A percentile compares a stretch with the other conserved stretches of the same genome.
These are phyloP conservation scores for Quercus berberidifolia DNA, from an alignment of 306 rosid genomes.

Conservation along the genomic window DNA sequence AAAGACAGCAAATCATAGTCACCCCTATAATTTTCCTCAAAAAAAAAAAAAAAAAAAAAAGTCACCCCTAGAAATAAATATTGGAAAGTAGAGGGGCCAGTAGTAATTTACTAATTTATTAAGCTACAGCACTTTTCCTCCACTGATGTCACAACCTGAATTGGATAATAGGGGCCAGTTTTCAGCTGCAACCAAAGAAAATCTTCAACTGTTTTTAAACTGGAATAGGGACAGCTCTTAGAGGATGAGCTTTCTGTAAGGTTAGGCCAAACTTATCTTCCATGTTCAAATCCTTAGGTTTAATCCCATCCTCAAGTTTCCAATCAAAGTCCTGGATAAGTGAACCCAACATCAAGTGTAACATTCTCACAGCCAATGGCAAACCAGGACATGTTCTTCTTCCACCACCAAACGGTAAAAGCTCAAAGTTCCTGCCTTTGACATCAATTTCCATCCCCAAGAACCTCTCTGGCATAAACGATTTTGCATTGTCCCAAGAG, in stretches of 20 bases:
- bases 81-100: no score
- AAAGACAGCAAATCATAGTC: no score
- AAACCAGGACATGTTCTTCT: constrained; percentile 47
- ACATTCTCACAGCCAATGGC: constrained; percentile 40
- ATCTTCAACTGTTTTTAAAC: not conserved
- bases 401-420: constrained; percentile 53
- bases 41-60: no score
- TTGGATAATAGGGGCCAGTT: no score
- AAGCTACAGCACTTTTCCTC: no score
- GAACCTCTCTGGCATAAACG: constrained; percentile 55
- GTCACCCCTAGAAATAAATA: no score
- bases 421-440: constrained; percentile 39
- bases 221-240: constrained; percentile 33
- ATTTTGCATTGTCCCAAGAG: no score
- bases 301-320: constrained; percentile 39
- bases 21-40: no score
- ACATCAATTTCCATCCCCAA: constrained; percentile 38
- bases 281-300: constrained; percentile 37
- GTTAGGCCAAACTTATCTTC: constrained; percentile 51
- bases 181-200: no score
- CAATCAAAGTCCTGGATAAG: constrained; percentile 50
- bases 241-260: constrained; percentile 35
- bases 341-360: constrained; percentile 46
- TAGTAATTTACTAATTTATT: no score
- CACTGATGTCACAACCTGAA: no score